Base-by-base conservation (phyloP, 257 asterid genomes). In the Hygrophila difformis region DNA sequence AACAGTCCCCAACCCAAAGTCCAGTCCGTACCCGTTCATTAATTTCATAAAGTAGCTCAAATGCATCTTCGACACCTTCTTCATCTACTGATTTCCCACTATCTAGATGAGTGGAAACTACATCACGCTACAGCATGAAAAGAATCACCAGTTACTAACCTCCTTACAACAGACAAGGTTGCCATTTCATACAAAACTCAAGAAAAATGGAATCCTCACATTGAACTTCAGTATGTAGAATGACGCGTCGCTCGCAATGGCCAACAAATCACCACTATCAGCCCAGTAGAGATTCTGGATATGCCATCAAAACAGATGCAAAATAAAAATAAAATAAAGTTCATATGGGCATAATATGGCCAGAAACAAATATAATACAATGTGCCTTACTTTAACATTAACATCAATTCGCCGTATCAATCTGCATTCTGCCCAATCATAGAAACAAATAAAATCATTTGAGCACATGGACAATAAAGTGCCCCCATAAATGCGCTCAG, bases 1-100 rank as follows among this genome's bases (percentile, higher is more conserved):
- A 89, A 64, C 98, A 89, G 62, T 89, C 98, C 53, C 98, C 98
- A 41, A 89, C 96, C 98, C 98, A 89, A 39, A 85, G 40, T 55
- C 96, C 98, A 71, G 98, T 85, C 60, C 95, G 72, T 19, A 79
- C 98, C 38, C 98, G 81, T 73, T 89, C 98, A 73, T 75, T 79
- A 52, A 89, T 74, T 64, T 85, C 96, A 75, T 82, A 77, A 53
- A 89, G 87, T 57, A 75, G 85, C 75, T 79, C 98, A 73, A 89
- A 89, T 39, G 98, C 96, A 66, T 89, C 98, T 63, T 85, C 98
- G 43, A 85, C 88, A 1, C 96, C 98, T 69, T 89, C 80, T 47
- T 89, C 98, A 64, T 85, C 96, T 34, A 57, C 85, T 39, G 96
- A 55, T 69, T 72, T 77, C 59, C 96, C 98, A 66, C 91, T 77